Conservation (phyloP, 2,329 filamentous ascomycete genomes). For the Trichoderma sp. region DNA sequence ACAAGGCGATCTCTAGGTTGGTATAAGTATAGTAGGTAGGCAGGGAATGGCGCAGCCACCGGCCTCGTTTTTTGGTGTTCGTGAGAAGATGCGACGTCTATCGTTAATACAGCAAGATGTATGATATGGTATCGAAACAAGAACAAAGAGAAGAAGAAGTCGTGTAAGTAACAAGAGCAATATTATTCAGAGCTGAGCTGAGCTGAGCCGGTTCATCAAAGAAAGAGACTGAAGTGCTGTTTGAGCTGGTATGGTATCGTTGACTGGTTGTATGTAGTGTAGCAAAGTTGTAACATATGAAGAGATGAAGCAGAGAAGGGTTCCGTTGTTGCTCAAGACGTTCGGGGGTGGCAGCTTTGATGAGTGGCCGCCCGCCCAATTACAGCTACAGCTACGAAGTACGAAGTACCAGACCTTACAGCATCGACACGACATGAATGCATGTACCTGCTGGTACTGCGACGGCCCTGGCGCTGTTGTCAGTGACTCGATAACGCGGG, state of each 20-base stretch:
- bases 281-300: slow-evolving; percentile 6
- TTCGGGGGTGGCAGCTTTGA: slow-evolving; percentile 14
- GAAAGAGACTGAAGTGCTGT: slow-evolving; percentile 11
- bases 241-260: slow-evolving; percentile 17
- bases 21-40: not conserved
- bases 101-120: slow-evolving; percentile 17
- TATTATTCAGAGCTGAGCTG: slow-evolving; percentile 19
- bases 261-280: not conserved
- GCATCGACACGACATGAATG: not conserved
- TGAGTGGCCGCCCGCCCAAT: slow-evolving; percentile 19
- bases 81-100: slow-evolving; percentile 19
- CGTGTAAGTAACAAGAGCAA: not conserved
- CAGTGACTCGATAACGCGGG: slow-evolving; percentile 22
- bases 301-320: slow-evolving; percentile 11
- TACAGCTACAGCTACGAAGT: not conserved
- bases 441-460: slow-evolving; percentile 3
- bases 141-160: slow-evolving; percentile 4
- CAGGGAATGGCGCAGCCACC: slow-evolving; percentile 16
- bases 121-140: not conserved
- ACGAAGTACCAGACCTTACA: not conserved
- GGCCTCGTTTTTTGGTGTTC: slow-evolving; percentile 5
- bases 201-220: slow-evolving; percentile 2
- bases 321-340: not conserved
- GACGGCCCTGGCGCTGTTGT: slow-evolving; percentile 10
- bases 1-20: slow-evolving; percentile 5